These are phyloP conservation scores for Spiraea crenata DNA, from an alignment of 331 rosid genomes.

Conservation along the genomic window DNA sequence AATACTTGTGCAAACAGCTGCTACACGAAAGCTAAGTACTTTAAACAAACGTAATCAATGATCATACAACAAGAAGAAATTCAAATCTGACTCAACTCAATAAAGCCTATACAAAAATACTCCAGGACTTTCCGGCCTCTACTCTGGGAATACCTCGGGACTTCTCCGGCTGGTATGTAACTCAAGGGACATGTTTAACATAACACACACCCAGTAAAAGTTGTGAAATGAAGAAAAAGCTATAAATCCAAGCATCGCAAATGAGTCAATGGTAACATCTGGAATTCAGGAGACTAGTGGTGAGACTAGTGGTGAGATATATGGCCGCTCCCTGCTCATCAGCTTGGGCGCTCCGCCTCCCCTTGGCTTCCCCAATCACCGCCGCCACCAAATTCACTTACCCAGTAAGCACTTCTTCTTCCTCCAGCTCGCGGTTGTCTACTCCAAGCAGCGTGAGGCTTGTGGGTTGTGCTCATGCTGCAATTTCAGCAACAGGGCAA, in stretches of 20 bases:
- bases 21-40: background rate
- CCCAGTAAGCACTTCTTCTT: conserved; percentile 28
- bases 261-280: background rate
- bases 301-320: background rate
- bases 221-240: background rate
- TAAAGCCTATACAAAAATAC: too few species aligned
- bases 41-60: background rate
- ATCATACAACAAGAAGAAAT: too few species aligned
- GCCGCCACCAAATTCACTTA: conserved; percentile 23
- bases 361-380: conserved; percentile 33
- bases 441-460: conserved; percentile 31
- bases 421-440: conserved; percentile 24
- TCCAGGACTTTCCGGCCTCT: too few species aligned
- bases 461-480: conserved; percentile 39
- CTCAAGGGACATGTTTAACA: too few species aligned
- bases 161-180: too few species aligned
- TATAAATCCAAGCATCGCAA: background rate
- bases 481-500: conserved; percentile 36
- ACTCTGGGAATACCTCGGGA: too few species aligned
- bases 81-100: too few species aligned
- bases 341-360: conserved; percentile 30
- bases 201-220: too few species aligned
- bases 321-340: conserved; percentile 5
- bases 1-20: background rate
- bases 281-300: background rate